phyloP scores from a whole-genome alignment of 108 stramenopile genomes.

The Nitzschia sp. region DNA sequence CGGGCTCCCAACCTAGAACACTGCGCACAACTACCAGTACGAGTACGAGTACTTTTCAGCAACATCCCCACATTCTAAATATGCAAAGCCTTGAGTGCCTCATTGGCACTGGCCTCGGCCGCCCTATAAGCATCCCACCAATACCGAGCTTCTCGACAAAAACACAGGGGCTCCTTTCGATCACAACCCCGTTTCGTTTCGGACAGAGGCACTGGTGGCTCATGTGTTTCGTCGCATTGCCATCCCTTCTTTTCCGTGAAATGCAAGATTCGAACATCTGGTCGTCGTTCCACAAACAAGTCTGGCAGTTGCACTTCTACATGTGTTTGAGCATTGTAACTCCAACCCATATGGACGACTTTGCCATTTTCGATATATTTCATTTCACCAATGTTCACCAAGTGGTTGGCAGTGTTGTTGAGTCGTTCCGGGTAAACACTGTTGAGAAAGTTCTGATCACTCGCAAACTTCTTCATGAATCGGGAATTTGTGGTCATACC shows the following conservation, averaged over 20 bases:
- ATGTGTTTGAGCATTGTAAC: conserved; percentile 47
- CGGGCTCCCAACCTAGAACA: too few species aligned
- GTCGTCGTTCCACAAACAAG: conserved; percentile 23
- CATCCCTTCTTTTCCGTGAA: conserved; percentile 44
- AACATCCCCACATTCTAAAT: too few species aligned
- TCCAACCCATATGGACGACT: conserved; percentile 31
- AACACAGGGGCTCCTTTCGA: conserved; percentile 18
- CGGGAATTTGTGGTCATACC: conserved; percentile 14
- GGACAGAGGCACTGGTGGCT: conserved; percentile 10
- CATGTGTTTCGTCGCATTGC: conserved; percentile 30
- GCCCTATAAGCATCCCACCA: conserved; percentile 22
- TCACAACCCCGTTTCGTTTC: conserved; percentile 15
- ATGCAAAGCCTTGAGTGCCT: neutral
- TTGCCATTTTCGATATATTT: neutral
- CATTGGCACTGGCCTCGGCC: conserved; percentile 14
- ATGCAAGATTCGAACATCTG: conserved; percentile 25
- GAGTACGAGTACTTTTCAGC: too few species aligned
- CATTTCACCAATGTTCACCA: conserved; percentile 15
- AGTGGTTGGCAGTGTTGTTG: conserved; percentile 27
- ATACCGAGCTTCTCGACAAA: conserved; percentile 33
- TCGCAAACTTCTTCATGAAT: conserved; percentile 33
- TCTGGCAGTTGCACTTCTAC: conserved; percentile 25
- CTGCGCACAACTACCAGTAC: too few species aligned
- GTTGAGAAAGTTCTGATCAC: conserved; percentile 41
- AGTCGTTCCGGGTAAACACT: conserved; percentile 38